Conservation (phyloP, 2,329 filamentous ascomycete genomes). For the Diaporthe sp. region DNA sequence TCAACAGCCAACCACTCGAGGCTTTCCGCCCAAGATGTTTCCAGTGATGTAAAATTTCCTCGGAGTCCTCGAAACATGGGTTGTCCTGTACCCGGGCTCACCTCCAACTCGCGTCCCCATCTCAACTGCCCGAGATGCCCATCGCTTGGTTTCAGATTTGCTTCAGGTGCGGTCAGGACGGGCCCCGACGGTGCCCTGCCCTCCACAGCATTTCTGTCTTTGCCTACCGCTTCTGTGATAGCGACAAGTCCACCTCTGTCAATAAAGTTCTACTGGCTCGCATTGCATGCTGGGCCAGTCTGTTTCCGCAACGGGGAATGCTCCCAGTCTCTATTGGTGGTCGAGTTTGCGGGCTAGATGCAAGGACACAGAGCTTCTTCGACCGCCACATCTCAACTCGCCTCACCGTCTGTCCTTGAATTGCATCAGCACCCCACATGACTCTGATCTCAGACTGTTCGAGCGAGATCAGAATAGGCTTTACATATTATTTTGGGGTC, state of each 20-base stretch:
- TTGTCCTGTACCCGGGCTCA: constrained; percentile 8
- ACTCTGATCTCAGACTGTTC: not conserved
- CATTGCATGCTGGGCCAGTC: not conserved
- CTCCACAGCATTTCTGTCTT: not conserved
- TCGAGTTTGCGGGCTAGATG: not conserved
- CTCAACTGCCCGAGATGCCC: constrained; percentile 27
- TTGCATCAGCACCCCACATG: constrained; percentile 4
- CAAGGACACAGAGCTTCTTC: not conserved
- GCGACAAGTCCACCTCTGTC: not conserved
- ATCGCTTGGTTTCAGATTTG: constrained; percentile 57
- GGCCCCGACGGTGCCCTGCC: constrained; percentile 5
- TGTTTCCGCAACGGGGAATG: not conserved
- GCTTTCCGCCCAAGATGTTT: constrained; percentile 9
- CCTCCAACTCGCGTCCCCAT: constrained; percentile 32
- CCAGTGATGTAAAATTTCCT: not conserved
- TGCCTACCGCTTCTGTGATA: constrained; percentile 1
- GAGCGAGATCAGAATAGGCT: constrained; percentile 9
- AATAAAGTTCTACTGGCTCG: not conserved
- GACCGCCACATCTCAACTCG: not conserved
- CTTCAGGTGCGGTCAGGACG: constrained; percentile 52
- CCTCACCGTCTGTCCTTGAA: not conserved
- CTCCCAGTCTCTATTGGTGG: not conserved
- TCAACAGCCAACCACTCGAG: constrained; percentile 10
- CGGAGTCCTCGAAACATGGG: constrained; percentile 29
- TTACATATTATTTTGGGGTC: not conserved